These are phyloP conservation scores for Trypanosoma cruzi DNA, from an alignment of 208 protist species.

Conservation along the genomic window DNA sequence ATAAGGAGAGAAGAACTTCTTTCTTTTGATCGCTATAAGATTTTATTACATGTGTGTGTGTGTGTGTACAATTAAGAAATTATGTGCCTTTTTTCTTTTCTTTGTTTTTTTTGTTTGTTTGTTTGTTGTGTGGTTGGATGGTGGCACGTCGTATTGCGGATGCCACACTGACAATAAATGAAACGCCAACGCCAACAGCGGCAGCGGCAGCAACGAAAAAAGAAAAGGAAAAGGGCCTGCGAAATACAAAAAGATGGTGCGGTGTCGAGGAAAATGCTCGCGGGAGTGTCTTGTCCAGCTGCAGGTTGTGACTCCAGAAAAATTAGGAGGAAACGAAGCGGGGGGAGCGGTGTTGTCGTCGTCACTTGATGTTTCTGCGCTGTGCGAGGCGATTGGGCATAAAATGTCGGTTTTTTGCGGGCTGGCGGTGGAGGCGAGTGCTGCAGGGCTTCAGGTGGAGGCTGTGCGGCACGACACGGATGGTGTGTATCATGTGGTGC, in stretches of 20 bases:
- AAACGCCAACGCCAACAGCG: background rate
- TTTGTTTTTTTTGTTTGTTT: too few species aligned
- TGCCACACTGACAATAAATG: too few species aligned
- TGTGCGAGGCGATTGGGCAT: slow-evolving; percentile 10
- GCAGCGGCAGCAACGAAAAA: too few species aligned
- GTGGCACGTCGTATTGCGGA: too few species aligned
- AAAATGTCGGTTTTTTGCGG: slow-evolving; percentile 22
- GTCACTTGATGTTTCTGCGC: slow-evolving; percentile 12
- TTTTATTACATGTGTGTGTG: too few species aligned
- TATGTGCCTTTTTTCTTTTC: too few species aligned
- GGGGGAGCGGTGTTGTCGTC: background rate
- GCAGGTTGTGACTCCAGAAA: background rate
- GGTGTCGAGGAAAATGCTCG: background rate
- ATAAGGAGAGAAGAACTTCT: too few species aligned
- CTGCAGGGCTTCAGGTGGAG: slow-evolving; percentile 6
- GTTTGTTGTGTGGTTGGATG: too few species aligned
- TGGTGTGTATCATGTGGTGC: slow-evolving; percentile 12
- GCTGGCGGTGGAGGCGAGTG: slow-evolving; percentile 1
- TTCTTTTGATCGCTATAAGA: too few species aligned
- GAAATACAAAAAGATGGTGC: slow-evolving; percentile 7
- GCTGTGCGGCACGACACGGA: background rate
- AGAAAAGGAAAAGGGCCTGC: too few species aligned
- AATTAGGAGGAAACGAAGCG: background rate
- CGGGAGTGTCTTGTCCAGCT: slow-evolving; percentile 8
- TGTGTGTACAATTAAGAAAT: too few species aligned